Evolutionary conservation across 2,329 filamentous ascomycete genomes (phyloP).

Genomic region (Onygenales sp.): DNA sequence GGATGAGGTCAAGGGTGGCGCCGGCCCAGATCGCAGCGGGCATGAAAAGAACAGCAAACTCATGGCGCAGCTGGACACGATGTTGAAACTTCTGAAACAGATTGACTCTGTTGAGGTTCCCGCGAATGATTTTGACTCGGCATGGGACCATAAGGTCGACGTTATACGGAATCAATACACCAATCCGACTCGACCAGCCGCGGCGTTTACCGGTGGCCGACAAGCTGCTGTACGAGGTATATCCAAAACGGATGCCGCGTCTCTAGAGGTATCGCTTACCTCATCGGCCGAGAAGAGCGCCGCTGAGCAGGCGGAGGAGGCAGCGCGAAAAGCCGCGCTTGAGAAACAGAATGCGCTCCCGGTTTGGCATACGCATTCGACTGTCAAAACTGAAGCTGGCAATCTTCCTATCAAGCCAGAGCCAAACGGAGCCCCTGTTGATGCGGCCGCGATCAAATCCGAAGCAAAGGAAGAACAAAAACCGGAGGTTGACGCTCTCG

Average conservation of each 20-base stretch:
- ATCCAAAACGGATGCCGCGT: conserved; percentile 33
- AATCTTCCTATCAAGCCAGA: conserved; percentile 9
- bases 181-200: conserved; percentile 30
- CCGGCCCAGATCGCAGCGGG: conserved; percentile 35
- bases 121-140: conserved; percentile 39
- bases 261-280: conserved; percentile 41
- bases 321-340: conserved; percentile 37
- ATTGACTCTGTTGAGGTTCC: conserved; percentile 40
- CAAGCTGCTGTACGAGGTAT: conserved; percentile 33
- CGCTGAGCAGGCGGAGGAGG: conserved; percentile 39
- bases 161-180: conserved; percentile 34
- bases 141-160: conserved; percentile 40
- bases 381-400: conserved; percentile 22
- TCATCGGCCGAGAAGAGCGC: conserved; percentile 40
- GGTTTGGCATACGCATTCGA: conserved; percentile 44
- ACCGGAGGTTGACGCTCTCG: conserved; percentile 29
- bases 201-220: conserved; percentile 29
- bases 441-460: conserved; percentile 14
- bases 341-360: conserved; percentile 44
- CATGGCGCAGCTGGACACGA: conserved; percentile 38
- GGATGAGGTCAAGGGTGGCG: conserved; percentile 34
- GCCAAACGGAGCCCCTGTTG: conserved; percentile 5
- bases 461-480: conserved; percentile 34
- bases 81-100: conserved; percentile 38
- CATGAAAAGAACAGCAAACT: conserved; percentile 42